phyloP scores from a whole-genome alignment of 768 basidiomycete species.

The Tricholomella constricta region DNA sequence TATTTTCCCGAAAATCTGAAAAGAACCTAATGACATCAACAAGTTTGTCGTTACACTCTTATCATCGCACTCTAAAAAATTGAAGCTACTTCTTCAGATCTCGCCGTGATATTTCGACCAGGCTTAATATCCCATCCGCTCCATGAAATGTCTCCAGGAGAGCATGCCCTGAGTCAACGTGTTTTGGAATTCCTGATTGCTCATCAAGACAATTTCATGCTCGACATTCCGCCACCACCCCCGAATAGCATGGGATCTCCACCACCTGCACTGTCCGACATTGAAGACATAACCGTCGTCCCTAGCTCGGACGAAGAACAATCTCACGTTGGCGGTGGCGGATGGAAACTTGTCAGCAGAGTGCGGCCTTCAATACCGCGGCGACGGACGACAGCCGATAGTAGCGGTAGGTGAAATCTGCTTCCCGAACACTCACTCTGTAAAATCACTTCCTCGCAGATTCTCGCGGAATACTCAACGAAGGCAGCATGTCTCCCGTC shows the following conservation, averaged over 20 bases:
- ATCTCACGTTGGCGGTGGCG: constrained; percentile 37
- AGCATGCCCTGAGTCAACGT: constrained; percentile 84
- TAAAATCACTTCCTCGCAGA: constrained; percentile 10
- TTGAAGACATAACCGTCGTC: constrained; percentile 46
- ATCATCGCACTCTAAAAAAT: neutral
- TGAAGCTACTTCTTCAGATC: constrained; percentile 51
- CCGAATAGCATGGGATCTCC: constrained; percentile 12
- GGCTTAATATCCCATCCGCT: constrained; percentile 88
- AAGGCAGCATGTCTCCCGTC: constrained; percentile 49
- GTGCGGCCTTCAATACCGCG: constrained; percentile 48
- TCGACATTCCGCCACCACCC: constrained; percentile 80
- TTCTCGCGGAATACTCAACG: constrained; percentile 28
- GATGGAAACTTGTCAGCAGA: constrained; percentile 56
- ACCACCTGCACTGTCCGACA: constrained; percentile 32
- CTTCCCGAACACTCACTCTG: constrained; percentile 2
- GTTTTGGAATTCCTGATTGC: constrained; percentile 95
- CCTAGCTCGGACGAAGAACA: constrained; percentile 53
- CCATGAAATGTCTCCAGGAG: constrained; percentile 83
- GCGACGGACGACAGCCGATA: constrained; percentile 59
- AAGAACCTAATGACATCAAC: constrained; percentile 95
- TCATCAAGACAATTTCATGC: constrained; percentile 95
- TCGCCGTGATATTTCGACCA: constrained; percentile 96
- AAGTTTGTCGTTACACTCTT: constrained; percentile 56
- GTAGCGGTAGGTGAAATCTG: constrained; percentile 30
- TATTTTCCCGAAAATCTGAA: constrained; percentile 89